Conservation (phyloP, 2,329 filamentous ascomycete genomes). For the Scleromitrula shiraiana region DNA sequence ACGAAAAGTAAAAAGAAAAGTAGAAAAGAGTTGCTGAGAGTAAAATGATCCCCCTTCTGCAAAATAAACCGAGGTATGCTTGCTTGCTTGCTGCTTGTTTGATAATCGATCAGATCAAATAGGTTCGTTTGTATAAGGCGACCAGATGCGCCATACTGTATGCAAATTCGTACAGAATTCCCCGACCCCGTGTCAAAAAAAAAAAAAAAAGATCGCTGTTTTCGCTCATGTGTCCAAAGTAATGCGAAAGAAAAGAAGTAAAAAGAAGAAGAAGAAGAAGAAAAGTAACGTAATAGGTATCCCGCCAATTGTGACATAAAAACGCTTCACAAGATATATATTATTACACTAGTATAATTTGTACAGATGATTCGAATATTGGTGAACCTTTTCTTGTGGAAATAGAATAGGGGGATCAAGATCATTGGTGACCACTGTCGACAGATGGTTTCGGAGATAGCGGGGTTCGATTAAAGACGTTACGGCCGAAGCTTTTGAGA, state of each 20-base stretch:
- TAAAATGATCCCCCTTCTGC: too few relatives aligned
- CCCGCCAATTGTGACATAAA: neutral
- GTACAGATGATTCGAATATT: conserved; percentile 17
- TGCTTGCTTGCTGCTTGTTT: too few relatives aligned
- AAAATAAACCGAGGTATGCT: neutral
- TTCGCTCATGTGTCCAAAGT: conserved; percentile 2
- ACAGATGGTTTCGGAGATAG: conserved; percentile 23
- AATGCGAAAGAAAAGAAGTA: too few relatives aligned
- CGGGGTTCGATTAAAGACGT: conserved; percentile 45
- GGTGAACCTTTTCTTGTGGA: neutral
- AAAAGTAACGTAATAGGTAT: neutral
- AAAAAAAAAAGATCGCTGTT: neutral
- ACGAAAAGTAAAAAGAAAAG: neutral
- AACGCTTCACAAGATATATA: conserved; percentile 6
- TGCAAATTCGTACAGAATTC: conserved; percentile 13
- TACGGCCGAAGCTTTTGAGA: conserved; percentile 48
- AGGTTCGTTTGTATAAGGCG: neutral
- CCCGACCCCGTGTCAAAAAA: too few relatives aligned
- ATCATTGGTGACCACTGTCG: conserved; percentile 14
- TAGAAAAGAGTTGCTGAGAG: too few relatives aligned
- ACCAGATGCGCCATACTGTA: conserved; percentile 3
- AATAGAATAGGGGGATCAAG: too few relatives aligned
- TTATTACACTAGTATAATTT: conserved; percentile 10
- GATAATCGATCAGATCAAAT: neutral
- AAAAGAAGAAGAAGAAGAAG: too few relatives aligned